These are phyloP conservation scores for Vairimorpha ceranae DNA, from an alignment of 371 early-diverging fungal species.

Conservation along the genomic window DNA sequence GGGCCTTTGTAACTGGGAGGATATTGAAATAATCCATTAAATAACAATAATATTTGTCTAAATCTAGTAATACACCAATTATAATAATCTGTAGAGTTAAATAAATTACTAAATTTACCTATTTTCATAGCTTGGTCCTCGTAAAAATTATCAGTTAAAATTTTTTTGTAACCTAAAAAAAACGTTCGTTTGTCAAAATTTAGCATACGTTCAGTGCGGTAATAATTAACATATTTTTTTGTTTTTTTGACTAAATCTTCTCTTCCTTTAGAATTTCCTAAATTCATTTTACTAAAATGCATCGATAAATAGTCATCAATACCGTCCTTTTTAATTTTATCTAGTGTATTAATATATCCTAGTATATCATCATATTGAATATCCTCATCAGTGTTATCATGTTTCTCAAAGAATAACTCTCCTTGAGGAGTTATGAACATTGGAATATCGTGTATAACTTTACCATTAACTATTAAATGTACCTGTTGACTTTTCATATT, in stretches of 20 bases:
- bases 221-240: conserved; percentile 11
- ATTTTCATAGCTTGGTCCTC: conserved; percentile 2
- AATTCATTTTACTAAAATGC: conserved; percentile 17
- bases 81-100: conserved; percentile 38
- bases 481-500: conserved; percentile 77
- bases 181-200: conserved; percentile 40
- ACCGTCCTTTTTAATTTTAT: conserved; percentile 22
- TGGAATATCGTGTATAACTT: conserved; percentile 64
- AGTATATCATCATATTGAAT: conserved; percentile 32
- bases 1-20: not conserved
- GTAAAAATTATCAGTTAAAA: conserved; percentile 14
- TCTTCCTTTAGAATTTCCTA: conserved; percentile 20
- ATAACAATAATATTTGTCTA: conserved; percentile 30
- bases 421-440: conserved; percentile 97
- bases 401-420: conserved; percentile 87
- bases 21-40: conserved; percentile 21
- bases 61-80: conserved; percentile 32
- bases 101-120: conserved; percentile 39
- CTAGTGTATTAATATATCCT: conserved; percentile 22
- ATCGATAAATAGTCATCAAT: conserved; percentile 13
- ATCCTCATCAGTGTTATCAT: conserved; percentile 12
- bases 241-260: conserved; percentile 4
- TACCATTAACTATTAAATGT: conserved; percentile 77
- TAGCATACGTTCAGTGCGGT: conserved; percentile 15
- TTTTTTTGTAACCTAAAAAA: not conserved